Base-by-base conservation (phyloP, 2,329 filamentous ascomycete species). In the Nannizzia gypsea region DNA sequence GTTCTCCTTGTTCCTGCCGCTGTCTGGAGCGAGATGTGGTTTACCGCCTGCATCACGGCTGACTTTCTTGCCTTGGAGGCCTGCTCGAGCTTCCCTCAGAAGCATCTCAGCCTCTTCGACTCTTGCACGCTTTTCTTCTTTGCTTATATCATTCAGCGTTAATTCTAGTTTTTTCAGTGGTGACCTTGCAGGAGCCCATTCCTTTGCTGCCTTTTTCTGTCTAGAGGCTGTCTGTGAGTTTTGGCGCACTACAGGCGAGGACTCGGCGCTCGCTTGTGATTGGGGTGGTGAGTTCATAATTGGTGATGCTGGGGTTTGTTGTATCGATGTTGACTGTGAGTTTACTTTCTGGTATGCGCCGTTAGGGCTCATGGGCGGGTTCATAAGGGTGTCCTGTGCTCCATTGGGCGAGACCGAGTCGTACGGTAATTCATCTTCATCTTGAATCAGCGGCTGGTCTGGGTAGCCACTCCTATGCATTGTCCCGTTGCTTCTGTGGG, bases 101-200 rank as follows among this genome's bases (percentile, higher is more conserved):
- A 83, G 81, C 65, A 84, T 80, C 71, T 96, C 92, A 4, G 90
- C 90, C 67, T 92, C 88, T 70, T 90, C 83, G 3, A 92, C 84
- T 54, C 89, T 82, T 6, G 90, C 90, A 64, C 92, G 83, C 73
- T 95, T 95, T 74, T 96, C 91, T 74, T 96, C 91, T 72, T 96
- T 97, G 72, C 88, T 96, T 73, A 96, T 92, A 74, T 88, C 90
- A 72, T 87, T 88, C 68, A 97, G 81, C 67, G 89, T 93, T 69
- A 89, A 83, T 77, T 99, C 92, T 66, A 99, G 82, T 77, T 87
- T 93, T 73, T 99, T 92, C 58, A 99, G 80, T 58, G 95, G 93
- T 64, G 92, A 97, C 67, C 88, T 84, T 71, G 95, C 87, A 60
- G 86, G 81, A 68, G 92, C 88, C 74, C 88, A 83, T 59, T 80